phyloP scores from a whole-genome alignment of 306 rosid genomes.

The Sphenostylis stenocarpa region DNA sequence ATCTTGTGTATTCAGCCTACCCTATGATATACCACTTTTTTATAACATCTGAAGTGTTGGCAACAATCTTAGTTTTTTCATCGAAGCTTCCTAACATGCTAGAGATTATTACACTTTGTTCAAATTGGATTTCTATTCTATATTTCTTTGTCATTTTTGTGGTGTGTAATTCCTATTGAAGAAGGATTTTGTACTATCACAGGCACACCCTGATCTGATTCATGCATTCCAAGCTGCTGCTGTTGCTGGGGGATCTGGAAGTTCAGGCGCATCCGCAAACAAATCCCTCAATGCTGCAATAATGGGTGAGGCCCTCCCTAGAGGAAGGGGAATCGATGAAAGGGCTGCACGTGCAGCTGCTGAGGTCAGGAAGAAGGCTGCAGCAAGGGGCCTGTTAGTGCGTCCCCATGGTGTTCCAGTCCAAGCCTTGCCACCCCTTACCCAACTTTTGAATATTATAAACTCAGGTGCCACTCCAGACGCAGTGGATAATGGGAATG shows the following conservation, averaged over 20 bases:
- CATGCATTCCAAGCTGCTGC: constrained; percentile 98
- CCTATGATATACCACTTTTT: not conserved
- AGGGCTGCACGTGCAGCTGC: constrained; percentile 97
- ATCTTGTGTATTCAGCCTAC: not conserved
- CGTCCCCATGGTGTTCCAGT: constrained; percentile 87
- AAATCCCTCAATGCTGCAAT: constrained; percentile 83
- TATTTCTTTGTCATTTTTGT: not conserved
- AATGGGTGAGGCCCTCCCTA: constrained; percentile 67
- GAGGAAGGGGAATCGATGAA: constrained; percentile 95
- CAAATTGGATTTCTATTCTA: not conserved
- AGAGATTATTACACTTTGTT: not conserved
- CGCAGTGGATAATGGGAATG: constrained; percentile 48
- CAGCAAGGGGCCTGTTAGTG: constrained; percentile 77
- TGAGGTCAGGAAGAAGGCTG: constrained; percentile 91
- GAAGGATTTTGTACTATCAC: constrained; percentile 20
- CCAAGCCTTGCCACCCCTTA: constrained; percentile 80
- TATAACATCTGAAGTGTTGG: not conserved
- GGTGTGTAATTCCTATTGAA: constrained; percentile 3
- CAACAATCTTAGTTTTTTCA: not conserved
- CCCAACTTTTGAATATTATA: constrained; percentile 76
- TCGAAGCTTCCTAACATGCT: not conserved
- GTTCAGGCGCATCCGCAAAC: constrained; percentile 60
- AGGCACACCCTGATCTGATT: constrained; percentile 88
- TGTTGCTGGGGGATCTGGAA: constrained; percentile 80
- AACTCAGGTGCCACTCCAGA: constrained; percentile 64